Conservation (phyloP, 768 basidiomycete species). For the Mycena rosella region DNA sequence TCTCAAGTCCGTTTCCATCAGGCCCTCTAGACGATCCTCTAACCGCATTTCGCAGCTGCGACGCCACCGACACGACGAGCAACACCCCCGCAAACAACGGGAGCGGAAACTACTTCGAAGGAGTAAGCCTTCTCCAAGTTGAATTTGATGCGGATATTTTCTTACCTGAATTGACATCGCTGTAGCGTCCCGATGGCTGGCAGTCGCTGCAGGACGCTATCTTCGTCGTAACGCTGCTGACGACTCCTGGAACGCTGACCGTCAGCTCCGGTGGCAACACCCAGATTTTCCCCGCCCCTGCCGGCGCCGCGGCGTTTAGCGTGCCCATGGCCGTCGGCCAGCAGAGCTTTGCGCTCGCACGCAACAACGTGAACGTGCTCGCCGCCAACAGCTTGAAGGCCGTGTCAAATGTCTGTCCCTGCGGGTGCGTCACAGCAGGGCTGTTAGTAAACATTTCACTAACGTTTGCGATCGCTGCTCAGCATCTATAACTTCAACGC, state of each 20-base stretch:
- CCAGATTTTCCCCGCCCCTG: conserved; percentile 23
- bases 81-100: conserved; percentile 36
- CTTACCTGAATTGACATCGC: not conserved
- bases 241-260: conserved; percentile 17
- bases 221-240: conserved; percentile 35
- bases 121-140: not conserved
- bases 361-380: conserved; percentile 29
- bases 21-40: not conserved
- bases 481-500: conserved; percentile 38
- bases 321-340: conserved; percentile 34
- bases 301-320: conserved; percentile 30
- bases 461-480: not conserved
- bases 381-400: conserved; percentile 32
- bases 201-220: conserved; percentile 25
- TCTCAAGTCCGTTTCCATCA: conserved; percentile 24
- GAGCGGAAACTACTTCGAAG: conserved; percentile 35
- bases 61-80: conserved; percentile 33
- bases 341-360: conserved; percentile 34
- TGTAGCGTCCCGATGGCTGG: conserved; percentile 30
- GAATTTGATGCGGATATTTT: not conserved
- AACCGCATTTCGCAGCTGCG: conserved; percentile 16
- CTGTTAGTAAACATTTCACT: not conserved
- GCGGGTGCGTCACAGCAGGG: conserved; percentile 23
- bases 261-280: conserved; percentile 29
- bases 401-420: conserved; percentile 26